phyloP scores from a whole-genome alignment of 2,329 filamentous ascomycete genomes.

The Xylaria sp. region DNA sequence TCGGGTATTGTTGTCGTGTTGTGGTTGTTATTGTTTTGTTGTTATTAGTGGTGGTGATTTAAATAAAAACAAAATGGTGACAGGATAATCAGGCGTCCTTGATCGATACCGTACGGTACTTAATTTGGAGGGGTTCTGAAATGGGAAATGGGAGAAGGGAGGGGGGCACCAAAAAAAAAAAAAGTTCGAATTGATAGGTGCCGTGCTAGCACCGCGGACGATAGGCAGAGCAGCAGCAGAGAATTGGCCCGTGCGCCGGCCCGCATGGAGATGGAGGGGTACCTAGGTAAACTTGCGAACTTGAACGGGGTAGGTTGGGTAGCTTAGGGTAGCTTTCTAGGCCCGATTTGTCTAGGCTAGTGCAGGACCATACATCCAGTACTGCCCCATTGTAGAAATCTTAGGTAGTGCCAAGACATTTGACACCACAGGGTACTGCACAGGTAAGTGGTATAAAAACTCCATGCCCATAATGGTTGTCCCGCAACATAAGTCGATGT shows the following conservation, averaged over 20 bases:
- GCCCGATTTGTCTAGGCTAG: slow-evolving; percentile 12
- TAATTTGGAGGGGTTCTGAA: slow-evolving; percentile 22
- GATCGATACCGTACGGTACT: neutral
- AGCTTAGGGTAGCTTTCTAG: neutral
- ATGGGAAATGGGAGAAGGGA: slow-evolving; percentile 2
- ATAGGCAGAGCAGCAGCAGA: slow-evolving; percentile 13
- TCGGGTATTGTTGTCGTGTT: neutral
- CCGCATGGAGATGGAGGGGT: slow-evolving; percentile 22
- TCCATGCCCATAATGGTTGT: too few relatives aligned
- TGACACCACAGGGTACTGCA: too few relatives aligned
- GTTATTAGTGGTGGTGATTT: neutral
- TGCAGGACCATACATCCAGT: neutral
- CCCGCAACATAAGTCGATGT: too few relatives aligned
- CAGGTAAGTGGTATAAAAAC: too few relatives aligned
- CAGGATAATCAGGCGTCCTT: slow-evolving; percentile 8
- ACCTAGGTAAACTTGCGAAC: too few relatives aligned
- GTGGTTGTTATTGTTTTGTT: neutral
- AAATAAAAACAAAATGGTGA: neutral
- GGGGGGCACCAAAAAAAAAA: slow-evolving; percentile 21
- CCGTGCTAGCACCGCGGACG: neutral
- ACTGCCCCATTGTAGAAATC: slow-evolving; percentile 1
- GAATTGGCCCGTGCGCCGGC: slow-evolving; percentile 19
- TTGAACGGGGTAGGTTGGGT: neutral
- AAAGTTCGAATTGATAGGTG: slow-evolving; percentile 14
- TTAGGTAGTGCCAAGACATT: neutral